Conservation (phyloP, 31 red algal species). For the Odonthalia washingtoniensis region DNA sequence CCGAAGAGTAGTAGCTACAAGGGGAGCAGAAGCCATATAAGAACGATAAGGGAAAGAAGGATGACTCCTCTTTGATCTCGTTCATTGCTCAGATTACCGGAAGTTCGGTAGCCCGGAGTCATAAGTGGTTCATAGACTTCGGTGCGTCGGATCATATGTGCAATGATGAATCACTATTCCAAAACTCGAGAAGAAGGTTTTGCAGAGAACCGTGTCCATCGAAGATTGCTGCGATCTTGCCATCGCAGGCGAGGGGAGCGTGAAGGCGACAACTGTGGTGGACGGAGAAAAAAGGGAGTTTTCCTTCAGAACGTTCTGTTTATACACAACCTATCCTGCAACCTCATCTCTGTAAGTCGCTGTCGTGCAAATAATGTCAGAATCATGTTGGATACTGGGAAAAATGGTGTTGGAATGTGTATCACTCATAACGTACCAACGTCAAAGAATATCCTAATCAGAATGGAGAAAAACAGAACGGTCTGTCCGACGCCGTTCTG, state of each 20-base stretch:
- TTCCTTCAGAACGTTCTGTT: conserved; percentile 5
- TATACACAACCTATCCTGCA: conserved; percentile 16
- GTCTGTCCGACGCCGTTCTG: conserved; percentile 24
- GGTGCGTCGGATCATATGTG: conserved; percentile 41
- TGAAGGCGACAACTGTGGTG: conserved; percentile 11
- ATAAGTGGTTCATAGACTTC: conserved; percentile 46
- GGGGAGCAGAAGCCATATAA: neutral
- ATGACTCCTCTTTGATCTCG: neutral
- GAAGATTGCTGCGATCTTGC: neutral
- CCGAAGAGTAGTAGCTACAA: conserved; percentile 19
- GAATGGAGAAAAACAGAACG: conserved; percentile 9
- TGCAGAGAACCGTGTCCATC: neutral
- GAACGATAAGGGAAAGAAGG: neutral
- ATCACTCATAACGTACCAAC: neutral
- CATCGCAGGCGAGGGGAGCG: neutral
- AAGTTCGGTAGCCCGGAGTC: neutral
- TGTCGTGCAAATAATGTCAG: neutral
- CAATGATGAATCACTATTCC: conserved; percentile 2
- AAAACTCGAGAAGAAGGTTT: neutral
- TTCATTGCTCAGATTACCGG: neutral
- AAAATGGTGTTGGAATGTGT: neutral
- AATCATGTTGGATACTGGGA: neutral
- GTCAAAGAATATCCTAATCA: neutral
- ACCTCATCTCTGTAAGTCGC: neutral
- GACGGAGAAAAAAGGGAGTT: neutral